Base-by-base conservation (phyloP, 495 filamentous ascomycete species). In the Xylaria cubensis region DNA sequence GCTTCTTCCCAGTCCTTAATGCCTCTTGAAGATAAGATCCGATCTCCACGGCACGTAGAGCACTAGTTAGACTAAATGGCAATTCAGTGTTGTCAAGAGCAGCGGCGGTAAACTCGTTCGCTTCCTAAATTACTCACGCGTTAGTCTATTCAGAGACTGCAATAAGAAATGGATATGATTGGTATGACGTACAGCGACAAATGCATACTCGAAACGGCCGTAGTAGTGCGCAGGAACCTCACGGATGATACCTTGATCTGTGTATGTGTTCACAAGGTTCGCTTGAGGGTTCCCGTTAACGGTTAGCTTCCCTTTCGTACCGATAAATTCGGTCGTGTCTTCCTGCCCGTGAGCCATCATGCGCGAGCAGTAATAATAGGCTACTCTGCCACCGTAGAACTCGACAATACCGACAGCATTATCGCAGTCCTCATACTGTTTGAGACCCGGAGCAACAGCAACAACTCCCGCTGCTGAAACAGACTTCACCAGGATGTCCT, bases 261-360 rank as follows among this genome's bases (percentile, higher is more conserved):
- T 84, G 71, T 81, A 85, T 41, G 87, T 76, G 69, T 88, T 82
- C 15, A 91, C 87, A 44, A 90, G 81, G 62, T 88, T 86, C 36
- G 75, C 55, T 62, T 79, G 75, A 26, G 89, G 89, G 70, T 88
- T 82, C 13, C 81, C 82, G 72, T 90, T 91, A 21, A 91, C 84
- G 0, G 83, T 81, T 9, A 91, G 61, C 74, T 91, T 90, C 4
- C 89, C 89, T 66, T 85, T 80, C 0, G 89, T 91, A 5, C 89
- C 89, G 67, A 91, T 88, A 59, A 91, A 83, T 79, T 91, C 89
- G 0, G 89, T 90, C 67, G 82, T 85, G 73, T 91, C 89, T 70
- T 90, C 84, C 79, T 91, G 89, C 1, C 89, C 89, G 2, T 85
- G 83, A 0, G 88, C 86, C 87, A 91, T 91, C 88, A 90, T 91